Percentiles rank a stretch among this genome's conserved stretches.
phyloP scores from a whole-genome alignment of 176 grass and related monocot genomes.

The Zoysia japonica region DNA sequence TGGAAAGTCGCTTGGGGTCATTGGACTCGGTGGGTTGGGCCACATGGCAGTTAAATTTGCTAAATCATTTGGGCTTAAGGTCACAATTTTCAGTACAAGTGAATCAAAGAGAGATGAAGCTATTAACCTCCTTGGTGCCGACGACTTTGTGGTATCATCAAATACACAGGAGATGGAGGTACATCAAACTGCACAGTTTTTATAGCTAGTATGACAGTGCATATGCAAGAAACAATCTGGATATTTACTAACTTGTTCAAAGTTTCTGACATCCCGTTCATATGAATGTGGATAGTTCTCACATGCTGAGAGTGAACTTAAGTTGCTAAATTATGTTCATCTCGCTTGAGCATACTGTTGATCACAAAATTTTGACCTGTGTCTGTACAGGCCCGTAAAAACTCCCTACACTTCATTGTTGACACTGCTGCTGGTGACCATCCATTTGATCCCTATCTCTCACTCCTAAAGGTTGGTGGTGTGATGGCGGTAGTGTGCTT shows the following conservation, averaged over 20 bases:
- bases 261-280: not conserved
- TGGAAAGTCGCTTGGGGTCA: constrained; percentile 73
- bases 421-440: constrained; percentile 72
- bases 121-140: constrained; percentile 56
- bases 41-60: constrained; percentile 89
- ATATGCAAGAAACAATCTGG: not conserved
- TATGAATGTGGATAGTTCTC: not conserved
- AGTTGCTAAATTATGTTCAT: not conserved
- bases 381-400: constrained; percentile 50
- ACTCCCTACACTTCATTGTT: constrained; percentile 70
- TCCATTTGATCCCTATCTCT: constrained; percentile 71
- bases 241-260: not conserved
- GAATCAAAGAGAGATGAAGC: constrained; percentile 81
- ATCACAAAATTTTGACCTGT: not conserved
- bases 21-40: constrained; percentile 71
- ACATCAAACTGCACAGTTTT: not conserved
- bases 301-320: not conserved
- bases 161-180: constrained; percentile 72
- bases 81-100: constrained; percentile 74
- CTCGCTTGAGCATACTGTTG: too few species aligned
- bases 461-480: constrained; percentile 62
- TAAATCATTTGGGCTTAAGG: constrained; percentile 72
- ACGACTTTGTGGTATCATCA: constrained; percentile 79
- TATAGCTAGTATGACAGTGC: not conserved
- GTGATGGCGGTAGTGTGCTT: constrained; percentile 59